phyloP scores from a whole-genome alignment of 2,329 filamentous ascomycete species.

The Aspergillus novofumigatus region DNA sequence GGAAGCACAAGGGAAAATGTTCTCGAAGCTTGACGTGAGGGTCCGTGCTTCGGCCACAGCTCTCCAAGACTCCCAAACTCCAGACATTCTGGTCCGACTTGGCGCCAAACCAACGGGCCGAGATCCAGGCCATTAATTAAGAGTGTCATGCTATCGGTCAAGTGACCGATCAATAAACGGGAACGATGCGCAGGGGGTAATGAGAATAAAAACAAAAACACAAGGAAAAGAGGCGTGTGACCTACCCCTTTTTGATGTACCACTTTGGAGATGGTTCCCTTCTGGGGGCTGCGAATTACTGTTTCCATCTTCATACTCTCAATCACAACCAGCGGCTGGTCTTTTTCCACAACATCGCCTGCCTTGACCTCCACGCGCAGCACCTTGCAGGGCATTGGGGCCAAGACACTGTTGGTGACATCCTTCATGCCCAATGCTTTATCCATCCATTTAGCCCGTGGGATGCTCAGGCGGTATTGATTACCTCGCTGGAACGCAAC shows the following conservation, averaged over 20 bases:
- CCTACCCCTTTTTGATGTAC: conserved; percentile 72
- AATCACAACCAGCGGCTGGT: conserved; percentile 82
- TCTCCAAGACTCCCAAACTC: background rate
- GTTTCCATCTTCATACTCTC: conserved; percentile 92
- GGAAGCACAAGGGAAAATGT: conserved; percentile 14
- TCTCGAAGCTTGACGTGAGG: conserved; percentile 8
- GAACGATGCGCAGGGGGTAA: conserved; percentile 5
- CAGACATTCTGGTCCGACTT: background rate
- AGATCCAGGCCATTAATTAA: background rate
- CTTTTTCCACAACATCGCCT: conserved; percentile 78
- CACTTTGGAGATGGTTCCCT: conserved; percentile 66
- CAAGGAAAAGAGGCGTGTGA: conserved; percentile 15
- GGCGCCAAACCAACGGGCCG: background rate
- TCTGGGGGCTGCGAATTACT: conserved; percentile 71
- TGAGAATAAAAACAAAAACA: background rate
- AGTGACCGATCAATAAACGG: background rate
- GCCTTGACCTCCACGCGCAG: conserved; percentile 81
- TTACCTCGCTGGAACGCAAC: conserved; percentile 71
- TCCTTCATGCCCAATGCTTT: conserved; percentile 84
- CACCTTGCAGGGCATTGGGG: conserved; percentile 97
- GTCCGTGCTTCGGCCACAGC: conserved; percentile 6
- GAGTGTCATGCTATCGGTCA: background rate
- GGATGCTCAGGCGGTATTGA: conserved; percentile 54
- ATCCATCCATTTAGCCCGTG: conserved; percentile 72
- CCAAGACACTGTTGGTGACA: conserved; percentile 73